Conservation (phyloP, 202 grass and related monocot species). For the Eragrostis tef region DNA sequence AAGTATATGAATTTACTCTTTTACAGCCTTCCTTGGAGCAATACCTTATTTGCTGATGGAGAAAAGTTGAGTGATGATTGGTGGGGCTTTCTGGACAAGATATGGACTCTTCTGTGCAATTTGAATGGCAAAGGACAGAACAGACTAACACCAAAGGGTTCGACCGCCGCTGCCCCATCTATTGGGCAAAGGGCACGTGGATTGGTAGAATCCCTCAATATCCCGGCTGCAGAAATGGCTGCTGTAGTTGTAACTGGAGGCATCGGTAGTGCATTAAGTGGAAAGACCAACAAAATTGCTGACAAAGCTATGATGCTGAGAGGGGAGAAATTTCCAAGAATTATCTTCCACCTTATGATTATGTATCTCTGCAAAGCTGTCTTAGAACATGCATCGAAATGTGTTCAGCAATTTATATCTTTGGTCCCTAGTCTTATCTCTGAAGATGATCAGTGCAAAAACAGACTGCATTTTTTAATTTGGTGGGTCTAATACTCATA, state of each 20-base stretch:
- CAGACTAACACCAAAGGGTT: slow-evolving; percentile 63
- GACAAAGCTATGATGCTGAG: slow-evolving; percentile 97
- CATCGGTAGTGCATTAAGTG: slow-evolving; percentile 68
- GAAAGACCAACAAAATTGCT: slow-evolving; percentile 70
- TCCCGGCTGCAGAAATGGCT: slow-evolving; percentile 98
- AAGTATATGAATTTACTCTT: slow-evolving; percentile 52
- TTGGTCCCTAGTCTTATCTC: slow-evolving; percentile 75
- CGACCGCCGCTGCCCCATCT: slow-evolving; percentile 65
- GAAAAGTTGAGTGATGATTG: slow-evolving; percentile 62
- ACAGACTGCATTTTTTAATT: slow-evolving; percentile 88
- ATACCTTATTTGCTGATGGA: slow-evolving; percentile 64
- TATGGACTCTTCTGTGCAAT: slow-evolving; percentile 76
- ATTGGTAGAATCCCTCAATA: slow-evolving; percentile 95
- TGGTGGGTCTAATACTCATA: slow-evolving; percentile 58
- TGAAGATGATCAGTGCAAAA: slow-evolving; percentile 91
- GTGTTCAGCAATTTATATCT: slow-evolving; percentile 83
- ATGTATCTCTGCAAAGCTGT: slow-evolving; percentile 91
- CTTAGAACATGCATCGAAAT: slow-evolving; percentile 77
- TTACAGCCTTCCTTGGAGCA: slow-evolving; percentile 75
- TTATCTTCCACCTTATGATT: slow-evolving; percentile 86
- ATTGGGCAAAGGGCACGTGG: slow-evolving; percentile 92
- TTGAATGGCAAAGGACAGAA: slow-evolving; percentile 80
- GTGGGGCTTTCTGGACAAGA: slow-evolving; percentile 89
- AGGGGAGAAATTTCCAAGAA: slow-evolving; percentile 85
- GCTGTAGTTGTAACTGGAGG: slow-evolving; percentile 98